A percentile compares a stretch with the other conserved stretches of the same genome.
Evolutionary conservation across 2,329 filamentous ascomycete species (phyloP).

Genomic region (Cyclaneusma minus): DNA sequence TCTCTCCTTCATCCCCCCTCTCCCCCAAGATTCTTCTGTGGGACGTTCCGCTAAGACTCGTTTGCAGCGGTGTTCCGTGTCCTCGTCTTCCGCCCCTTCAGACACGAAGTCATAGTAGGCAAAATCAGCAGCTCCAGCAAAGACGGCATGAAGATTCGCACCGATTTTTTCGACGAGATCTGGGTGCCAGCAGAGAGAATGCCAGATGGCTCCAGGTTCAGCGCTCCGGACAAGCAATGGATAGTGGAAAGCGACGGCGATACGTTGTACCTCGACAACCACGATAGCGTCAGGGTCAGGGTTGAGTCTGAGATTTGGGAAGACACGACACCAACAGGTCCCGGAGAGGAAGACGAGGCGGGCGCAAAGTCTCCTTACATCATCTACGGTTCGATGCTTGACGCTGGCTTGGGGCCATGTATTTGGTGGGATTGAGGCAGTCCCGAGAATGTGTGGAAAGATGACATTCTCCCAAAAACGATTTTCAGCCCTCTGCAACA

Average conservation of each 20-base stretch:
- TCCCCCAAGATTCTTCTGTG: constrained; percentile 4
- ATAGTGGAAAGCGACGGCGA: constrained; percentile 64
- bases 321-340: constrained; percentile 64
- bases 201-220: constrained; percentile 65
- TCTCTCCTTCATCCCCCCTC: neutral
- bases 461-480: neutral
- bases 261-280: constrained; percentile 73
- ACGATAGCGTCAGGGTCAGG: constrained; percentile 76
- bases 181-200: constrained; percentile 62
- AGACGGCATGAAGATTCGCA: constrained; percentile 60
- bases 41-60: no score
- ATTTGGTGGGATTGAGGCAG: constrained; percentile 45
- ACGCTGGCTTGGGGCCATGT: constrained; percentile 44
- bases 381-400: constrained; percentile 49
- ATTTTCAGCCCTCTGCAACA: no score
- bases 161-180: constrained; percentile 92
- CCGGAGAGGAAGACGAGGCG: constrained; percentile 39
- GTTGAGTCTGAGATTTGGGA: constrained; percentile 84
- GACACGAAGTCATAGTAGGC: constrained; percentile 78
- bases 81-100: constrained; percentile 89
- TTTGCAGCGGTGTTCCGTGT: constrained; percentile 73
- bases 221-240: constrained; percentile 42
- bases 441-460: no score
- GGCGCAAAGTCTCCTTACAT: constrained; percentile 51
- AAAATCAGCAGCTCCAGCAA: constrained; percentile 63